Evolutionary conservation across 345 rosid genomes (phyloP).

Genomic region (Syzygium grande): DNA sequence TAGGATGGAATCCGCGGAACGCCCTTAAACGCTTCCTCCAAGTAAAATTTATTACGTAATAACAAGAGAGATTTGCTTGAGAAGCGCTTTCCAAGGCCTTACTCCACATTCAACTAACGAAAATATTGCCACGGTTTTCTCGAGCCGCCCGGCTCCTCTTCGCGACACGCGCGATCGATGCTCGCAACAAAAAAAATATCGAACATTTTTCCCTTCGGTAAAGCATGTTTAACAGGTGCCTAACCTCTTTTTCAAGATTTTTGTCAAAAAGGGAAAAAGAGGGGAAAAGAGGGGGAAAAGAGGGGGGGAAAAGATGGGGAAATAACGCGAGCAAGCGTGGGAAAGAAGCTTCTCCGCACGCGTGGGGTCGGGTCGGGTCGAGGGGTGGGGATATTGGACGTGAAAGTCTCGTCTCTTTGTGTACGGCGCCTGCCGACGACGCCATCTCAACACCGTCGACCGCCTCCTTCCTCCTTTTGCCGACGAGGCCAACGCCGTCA

Average conservation of each 20-base stretch:
- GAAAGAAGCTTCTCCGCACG: not conserved
- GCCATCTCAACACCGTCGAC: not conserved
- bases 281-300: too few relatives aligned
- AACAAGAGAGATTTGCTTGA: too few relatives aligned
- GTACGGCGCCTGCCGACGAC: not conserved
- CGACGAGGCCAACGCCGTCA: not conserved
- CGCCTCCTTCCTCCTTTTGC: not conserved
- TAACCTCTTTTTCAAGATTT: not conserved
- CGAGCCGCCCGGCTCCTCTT: too few relatives aligned
- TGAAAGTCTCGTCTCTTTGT: not conserved
- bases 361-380: not conserved
- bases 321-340: not conserved
- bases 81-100: too few relatives aligned
- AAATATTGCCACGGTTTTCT: too few relatives aligned
- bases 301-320: too few relatives aligned
- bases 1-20: not conserved
- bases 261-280: not conserved
- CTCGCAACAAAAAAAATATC: rapidly evolving
- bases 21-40: too few relatives aligned
- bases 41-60: too few relatives aligned
- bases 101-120: too few relatives aligned
- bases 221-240: not conserved
- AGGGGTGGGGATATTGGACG: not conserved
- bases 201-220: not conserved
- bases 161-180: too few relatives aligned